Evolutionary conservation across 2,329 filamentous ascomycete genomes (phyloP).

Genomic region (Aspergillus tamarii): DNA sequence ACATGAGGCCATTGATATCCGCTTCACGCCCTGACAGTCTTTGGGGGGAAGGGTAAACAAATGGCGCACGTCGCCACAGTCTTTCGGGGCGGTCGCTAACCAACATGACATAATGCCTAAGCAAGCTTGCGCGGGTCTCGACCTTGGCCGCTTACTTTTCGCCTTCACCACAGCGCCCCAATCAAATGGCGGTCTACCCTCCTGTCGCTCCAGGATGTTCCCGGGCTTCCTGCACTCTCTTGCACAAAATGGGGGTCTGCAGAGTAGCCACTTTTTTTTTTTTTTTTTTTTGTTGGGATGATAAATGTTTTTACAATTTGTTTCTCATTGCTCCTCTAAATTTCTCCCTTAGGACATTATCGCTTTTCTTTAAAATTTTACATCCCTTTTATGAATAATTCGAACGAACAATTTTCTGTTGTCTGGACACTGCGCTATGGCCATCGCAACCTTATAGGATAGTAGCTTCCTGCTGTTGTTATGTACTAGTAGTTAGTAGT

Average conservation of each 20-base stretch:
- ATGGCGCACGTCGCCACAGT: background rate
- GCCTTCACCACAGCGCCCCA: background rate
- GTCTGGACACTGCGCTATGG: background rate
- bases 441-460: background rate
- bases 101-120: background rate
- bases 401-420: background rate
- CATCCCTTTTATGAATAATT: background rate
- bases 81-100: background rate
- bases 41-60: background rate
- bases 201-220: background rate
- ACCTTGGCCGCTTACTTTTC: background rate
- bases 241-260: background rate
- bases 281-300: background rate
- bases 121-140: background rate
- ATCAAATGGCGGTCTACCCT: background rate
- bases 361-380: background rate
- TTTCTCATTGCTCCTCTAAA: background rate
- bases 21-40: background rate
- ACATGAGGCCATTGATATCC: background rate
- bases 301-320: background rate
- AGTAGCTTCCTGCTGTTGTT: too few relatives aligned
- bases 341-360: background rate
- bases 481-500: background rate
- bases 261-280: background rate
- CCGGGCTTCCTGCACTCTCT: background rate